Evolutionary conservation across 306 rosid genomes (phyloP).

Genomic region (Begonia masoniana): DNA sequence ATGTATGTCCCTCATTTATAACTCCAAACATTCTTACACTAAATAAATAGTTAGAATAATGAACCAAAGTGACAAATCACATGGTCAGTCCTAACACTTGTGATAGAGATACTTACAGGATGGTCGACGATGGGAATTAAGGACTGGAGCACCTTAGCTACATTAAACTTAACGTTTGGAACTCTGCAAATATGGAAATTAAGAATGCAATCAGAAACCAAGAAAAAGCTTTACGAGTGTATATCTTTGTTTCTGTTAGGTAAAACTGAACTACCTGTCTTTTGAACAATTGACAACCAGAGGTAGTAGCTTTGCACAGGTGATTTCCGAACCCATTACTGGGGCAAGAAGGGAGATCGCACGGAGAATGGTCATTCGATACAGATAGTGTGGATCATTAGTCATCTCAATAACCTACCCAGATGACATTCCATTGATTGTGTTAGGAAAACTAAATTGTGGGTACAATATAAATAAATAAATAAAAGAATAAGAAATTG

Average conservation of each 20-base stretch:
- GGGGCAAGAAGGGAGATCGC: conserved; percentile 88
- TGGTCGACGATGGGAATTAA: conserved; percentile 84
- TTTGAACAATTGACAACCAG: conserved; percentile 57
- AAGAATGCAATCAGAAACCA: conserved; percentile 15
- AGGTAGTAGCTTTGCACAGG: conserved; percentile 75
- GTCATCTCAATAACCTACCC: conserved; percentile 83
- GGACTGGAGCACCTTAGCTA: conserved; percentile 84
- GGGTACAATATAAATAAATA: too few species aligned
- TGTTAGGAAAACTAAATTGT: too few species aligned
- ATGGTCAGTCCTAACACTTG: not conserved
- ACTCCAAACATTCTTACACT: too few species aligned
- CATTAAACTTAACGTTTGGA: conserved; percentile 90
- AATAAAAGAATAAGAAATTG: too few species aligned
- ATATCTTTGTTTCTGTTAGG: not conserved
- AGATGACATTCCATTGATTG: not conserved
- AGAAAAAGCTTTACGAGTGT: not conserved
- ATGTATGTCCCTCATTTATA: too few species aligned
- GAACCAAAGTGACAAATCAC: too few species aligned
- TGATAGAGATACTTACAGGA: conserved; percentile 36
- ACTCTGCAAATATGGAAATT: conserved; percentile 35
- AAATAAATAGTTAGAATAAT: too few species aligned
- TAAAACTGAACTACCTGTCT: conserved; percentile 44
- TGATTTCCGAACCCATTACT: conserved; percentile 85
- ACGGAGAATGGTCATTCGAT: conserved; percentile 86
- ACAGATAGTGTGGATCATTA: conserved; percentile 76